These are phyloP conservation scores for Albifimbria verrucaria DNA, from an alignment of 2,329 filamentous ascomycete genomes.

Conservation along the genomic window DNA sequence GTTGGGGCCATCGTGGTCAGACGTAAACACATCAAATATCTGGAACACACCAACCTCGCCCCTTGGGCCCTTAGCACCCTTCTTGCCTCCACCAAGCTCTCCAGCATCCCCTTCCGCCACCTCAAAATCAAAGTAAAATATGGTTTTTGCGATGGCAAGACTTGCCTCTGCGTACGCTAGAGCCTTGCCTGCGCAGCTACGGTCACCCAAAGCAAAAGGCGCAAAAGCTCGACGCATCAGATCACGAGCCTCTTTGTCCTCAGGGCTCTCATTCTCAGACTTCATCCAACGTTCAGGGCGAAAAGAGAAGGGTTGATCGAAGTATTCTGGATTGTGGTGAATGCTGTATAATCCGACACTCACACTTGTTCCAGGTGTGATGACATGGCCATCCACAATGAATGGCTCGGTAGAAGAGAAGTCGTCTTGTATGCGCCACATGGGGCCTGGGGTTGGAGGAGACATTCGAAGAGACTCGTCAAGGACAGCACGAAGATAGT, in stretches of 20 bases:
- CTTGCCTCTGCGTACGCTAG: neutral
- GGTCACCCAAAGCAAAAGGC: neutral
- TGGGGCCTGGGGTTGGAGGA: neutral
- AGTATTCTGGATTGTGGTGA: neutral
- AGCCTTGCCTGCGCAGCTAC: neutral
- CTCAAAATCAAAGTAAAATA: neutral
- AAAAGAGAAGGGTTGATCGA: neutral
- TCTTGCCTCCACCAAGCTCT: neutral
- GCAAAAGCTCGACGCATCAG: neutral
- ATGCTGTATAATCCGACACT: neutral
- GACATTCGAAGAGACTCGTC: conserved; percentile 1
- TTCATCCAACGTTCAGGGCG: neutral
- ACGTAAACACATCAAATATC: neutral
- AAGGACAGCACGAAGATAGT: neutral
- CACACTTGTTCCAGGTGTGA: neutral
- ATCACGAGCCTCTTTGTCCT: no score
- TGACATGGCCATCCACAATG: neutral
- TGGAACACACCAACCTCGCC: neutral
- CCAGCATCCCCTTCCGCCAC: neutral
- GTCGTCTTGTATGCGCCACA: neutral
- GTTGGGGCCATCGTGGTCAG: neutral
- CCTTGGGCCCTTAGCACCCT: neutral
- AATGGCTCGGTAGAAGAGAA: neutral
- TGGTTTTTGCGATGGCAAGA: neutral
- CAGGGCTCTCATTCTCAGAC: neutral